These are phyloP conservation scores for Diaporthe aspalathi DNA, from an alignment of 2,329 filamentous ascomycete genomes.

Conservation along the genomic window DNA sequence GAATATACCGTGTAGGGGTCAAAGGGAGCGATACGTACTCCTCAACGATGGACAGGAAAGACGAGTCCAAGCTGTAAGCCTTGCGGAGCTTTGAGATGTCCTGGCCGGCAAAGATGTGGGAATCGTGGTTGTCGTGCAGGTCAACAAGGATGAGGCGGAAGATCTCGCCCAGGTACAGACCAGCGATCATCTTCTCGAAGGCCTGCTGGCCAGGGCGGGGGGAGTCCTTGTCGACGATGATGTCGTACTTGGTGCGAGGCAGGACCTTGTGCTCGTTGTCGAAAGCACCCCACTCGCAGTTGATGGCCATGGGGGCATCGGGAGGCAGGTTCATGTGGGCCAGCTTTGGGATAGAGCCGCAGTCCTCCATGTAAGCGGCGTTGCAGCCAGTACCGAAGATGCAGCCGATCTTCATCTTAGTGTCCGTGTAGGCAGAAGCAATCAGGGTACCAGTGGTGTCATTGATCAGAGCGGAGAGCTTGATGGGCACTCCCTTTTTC, in stretches of 20 bases:
- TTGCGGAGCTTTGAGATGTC: constrained; percentile 84
- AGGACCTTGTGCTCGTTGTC: constrained; percentile 93
- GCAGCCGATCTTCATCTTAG: constrained; percentile 92
- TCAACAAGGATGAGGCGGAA: constrained; percentile 90
- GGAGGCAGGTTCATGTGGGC: constrained; percentile 89
- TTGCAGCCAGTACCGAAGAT: constrained; percentile 99
- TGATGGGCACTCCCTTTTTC: constrained; percentile 86
- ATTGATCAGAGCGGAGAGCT: constrained; percentile 92
- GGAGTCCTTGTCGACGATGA: constrained; percentile 89
- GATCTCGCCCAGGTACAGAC: constrained; percentile 93
- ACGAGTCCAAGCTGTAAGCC: constrained; percentile 90
- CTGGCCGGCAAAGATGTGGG: constrained; percentile 84
- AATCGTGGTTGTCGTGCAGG: constrained; percentile 80
- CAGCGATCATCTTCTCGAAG: constrained; percentile 98
- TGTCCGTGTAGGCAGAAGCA: constrained; percentile 95
- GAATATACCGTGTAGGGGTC: not conserved
- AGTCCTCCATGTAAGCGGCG: constrained; percentile 96
- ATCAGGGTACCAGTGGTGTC: constrained; percentile 98
- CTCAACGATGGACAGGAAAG: constrained; percentile 92
- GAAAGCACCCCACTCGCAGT: constrained; percentile 97
- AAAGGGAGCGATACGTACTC: constrained; percentile 67
- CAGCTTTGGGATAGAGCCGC: constrained; percentile 91
- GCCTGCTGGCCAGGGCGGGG: constrained; percentile 93
- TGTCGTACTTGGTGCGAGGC: constrained; percentile 86
- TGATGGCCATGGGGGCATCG: constrained; percentile 90